Percentiles rank a stretch among this genome's conserved stretches.
Evolutionary conservation across 2,329 filamentous ascomycete genomes (phyloP).

Genomic region (Trematosphaeria pertusa): DNA sequence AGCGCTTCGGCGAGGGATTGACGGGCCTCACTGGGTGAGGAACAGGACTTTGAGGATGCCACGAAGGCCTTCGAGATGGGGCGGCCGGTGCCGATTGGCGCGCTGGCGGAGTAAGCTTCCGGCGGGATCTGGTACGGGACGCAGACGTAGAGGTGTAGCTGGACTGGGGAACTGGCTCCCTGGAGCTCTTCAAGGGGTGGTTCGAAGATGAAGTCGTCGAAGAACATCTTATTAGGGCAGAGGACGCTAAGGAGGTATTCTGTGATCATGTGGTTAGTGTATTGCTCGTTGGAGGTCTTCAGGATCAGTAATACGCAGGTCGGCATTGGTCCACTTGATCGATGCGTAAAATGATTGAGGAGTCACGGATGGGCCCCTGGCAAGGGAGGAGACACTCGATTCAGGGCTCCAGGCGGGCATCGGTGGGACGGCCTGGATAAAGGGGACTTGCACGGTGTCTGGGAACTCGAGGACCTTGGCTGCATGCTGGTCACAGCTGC

Average conservation of each 20-base stretch:
- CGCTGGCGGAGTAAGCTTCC: slow-evolving; percentile 8
- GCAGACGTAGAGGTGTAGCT: slow-evolving; percentile 18
- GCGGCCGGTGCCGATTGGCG: slow-evolving; percentile 28
- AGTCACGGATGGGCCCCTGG: background rate
- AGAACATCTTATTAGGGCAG: slow-evolving; percentile 14
- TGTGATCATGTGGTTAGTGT: slow-evolving; percentile 11
- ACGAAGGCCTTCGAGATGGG: slow-evolving; percentile 15
- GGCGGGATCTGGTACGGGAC: slow-evolving; percentile 1
- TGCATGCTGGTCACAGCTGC: background rate
- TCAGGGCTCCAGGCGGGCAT: background rate
- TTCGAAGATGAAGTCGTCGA: slow-evolving; percentile 17
- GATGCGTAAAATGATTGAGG: slow-evolving; percentile 1
- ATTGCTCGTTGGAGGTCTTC: background rate
- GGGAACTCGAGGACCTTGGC: slow-evolving; percentile 8
- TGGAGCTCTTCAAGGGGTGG: slow-evolving; percentile 21
- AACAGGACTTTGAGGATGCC: slow-evolving; percentile 15
- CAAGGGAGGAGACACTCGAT: slow-evolving; percentile 4
- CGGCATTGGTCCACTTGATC: slow-evolving; percentile 23
- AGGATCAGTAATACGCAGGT: slow-evolving; percentile 19
- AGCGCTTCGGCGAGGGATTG: slow-evolving; percentile 18
- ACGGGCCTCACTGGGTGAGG: slow-evolving; percentile 5
- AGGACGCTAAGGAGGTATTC: slow-evolving; percentile 28
- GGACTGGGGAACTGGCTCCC: slow-evolving; percentile 7
- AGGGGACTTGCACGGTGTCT: slow-evolving; percentile 12
- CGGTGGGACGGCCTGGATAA: slow-evolving; percentile 7